Percentiles rank a stretch among this genome's conserved stretches.
These are phyloP conservation scores for Paecilomyces variotii DNA, from an alignment of 2,329 filamentous ascomycete genomes.

Conservation along the genomic window DNA sequence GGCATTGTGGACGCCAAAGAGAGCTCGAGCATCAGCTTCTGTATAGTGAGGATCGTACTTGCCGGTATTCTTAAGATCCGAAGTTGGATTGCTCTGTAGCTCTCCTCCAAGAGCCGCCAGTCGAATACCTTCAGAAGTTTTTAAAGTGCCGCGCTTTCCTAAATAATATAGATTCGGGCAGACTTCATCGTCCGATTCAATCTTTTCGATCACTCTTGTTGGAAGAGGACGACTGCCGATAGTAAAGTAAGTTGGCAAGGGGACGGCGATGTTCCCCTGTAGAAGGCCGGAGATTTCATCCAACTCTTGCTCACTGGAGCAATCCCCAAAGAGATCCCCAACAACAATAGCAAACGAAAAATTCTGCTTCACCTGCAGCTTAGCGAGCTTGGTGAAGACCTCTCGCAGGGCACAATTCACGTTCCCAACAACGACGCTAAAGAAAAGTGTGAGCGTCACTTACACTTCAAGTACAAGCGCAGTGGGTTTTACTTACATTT, in stretches of 20 bases:
- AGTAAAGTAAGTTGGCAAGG: conserved; percentile 85
- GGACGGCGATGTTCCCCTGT: conserved; percentile 61
- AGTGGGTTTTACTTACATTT: conserved; percentile 40
- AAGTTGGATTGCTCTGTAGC: conserved; percentile 46
- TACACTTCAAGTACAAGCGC: conserved; percentile 1
- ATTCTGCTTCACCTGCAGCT: conserved; percentile 75
- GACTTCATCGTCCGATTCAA: conserved; percentile 65
- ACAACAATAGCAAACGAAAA: conserved; percentile 80
- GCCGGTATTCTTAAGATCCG: conserved; percentile 41
- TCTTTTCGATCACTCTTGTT: conserved; percentile 58
- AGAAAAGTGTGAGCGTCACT: conserved; percentile 1
- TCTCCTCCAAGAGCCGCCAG: conserved; percentile 80
- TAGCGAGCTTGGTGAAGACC: conserved; percentile 70
- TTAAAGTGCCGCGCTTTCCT: conserved; percentile 77
- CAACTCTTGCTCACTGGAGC: conserved; percentile 42
- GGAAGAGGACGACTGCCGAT: conserved; percentile 69
- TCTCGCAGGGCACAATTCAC: conserved; percentile 69
- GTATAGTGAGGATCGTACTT: conserved; percentile 72
- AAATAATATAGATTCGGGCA: conserved; percentile 89
- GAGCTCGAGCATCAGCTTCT: conserved; percentile 63
- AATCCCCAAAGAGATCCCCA: conserved; percentile 69
- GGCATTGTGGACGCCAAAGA: conserved; percentile 67
- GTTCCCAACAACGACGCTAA: conserved; percentile 66
- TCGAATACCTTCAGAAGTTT: conserved; percentile 79
- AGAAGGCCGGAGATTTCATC: conserved; percentile 59